These are phyloP conservation scores for Rhodotorula sphaerocarpa DNA, from an alignment of 768 basidiomycete species.

Conservation along the genomic window DNA sequence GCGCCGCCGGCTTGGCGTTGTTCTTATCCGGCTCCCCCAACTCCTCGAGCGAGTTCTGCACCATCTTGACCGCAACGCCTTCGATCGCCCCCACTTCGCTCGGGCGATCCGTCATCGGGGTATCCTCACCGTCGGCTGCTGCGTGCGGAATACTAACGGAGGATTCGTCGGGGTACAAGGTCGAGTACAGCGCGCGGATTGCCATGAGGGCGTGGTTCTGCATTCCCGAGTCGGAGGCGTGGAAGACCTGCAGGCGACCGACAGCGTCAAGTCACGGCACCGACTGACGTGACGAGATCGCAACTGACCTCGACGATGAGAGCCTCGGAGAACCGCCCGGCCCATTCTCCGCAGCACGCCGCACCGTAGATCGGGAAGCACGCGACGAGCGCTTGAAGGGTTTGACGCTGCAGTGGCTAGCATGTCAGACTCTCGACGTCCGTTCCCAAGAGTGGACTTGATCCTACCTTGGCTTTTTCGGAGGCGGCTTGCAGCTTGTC, in stretches of 20 bases:
- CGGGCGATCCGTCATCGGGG: conserved; percentile 1
- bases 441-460: too few species aligned
- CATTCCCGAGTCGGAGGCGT: conserved; percentile 64
- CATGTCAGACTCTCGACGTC: too few species aligned
- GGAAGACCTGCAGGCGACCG: conserved; percentile 61
- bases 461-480: conserved; percentile 70
- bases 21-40: conserved; percentile 87
- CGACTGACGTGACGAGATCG: background rate
- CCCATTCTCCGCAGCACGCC: conserved; percentile 54
- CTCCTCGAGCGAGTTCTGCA: conserved; percentile 68
- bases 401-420: conserved; percentile 59
- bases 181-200: conserved; percentile 62
- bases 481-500: conserved; percentile 83
- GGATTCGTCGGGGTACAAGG: conserved; percentile 52
- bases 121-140: conserved; percentile 38
- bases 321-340: conserved; percentile 77
- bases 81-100: conserved; percentile 38
- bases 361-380: conserved; percentile 82
- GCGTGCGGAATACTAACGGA: conserved; percentile 40
- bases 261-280: background rate
- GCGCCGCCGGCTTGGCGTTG: conserved; percentile 78
- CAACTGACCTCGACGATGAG: conserved; percentile 71
- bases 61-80: conserved; percentile 64
- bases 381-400: conserved; percentile 63
- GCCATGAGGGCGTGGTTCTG: conserved; percentile 67